These are phyloP conservation scores for Monosporascus cannonballus DNA, from an alignment of 2,329 filamentous ascomycete species.

Conservation along the genomic window DNA sequence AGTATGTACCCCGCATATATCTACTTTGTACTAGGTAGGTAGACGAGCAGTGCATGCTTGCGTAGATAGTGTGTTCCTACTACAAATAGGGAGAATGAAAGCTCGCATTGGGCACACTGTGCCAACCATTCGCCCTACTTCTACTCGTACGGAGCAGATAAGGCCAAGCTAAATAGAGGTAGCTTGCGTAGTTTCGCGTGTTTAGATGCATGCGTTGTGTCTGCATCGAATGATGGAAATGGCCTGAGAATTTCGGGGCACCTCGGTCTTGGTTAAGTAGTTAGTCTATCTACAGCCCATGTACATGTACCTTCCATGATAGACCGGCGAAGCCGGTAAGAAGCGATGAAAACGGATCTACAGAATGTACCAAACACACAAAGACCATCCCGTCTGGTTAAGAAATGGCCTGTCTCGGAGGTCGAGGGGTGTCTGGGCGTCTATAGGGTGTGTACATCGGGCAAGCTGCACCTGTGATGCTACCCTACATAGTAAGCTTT, in stretches of 20 bases:
- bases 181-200: not conserved
- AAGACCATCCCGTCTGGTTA: too few relatives aligned
- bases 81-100: too few relatives aligned
- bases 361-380: too few relatives aligned
- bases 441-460: too few relatives aligned
- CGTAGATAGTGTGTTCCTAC: not conserved
- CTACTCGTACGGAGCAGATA: not conserved
- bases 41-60: not conserved
- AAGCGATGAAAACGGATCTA: too few relatives aligned
- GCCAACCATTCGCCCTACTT: not conserved
- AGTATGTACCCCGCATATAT: not conserved
- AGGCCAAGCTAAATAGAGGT: not conserved
- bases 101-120: too few relatives aligned
- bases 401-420: too few relatives aligned
- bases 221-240: not conserved
- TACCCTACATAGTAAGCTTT: too few relatives aligned
- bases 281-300: not conserved
- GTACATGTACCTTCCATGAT: not conserved
- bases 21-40: not conserved
- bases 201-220: not conserved
- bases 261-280: not conserved
- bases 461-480: too few relatives aligned
- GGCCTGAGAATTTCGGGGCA: not conserved
- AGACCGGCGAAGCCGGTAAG: not conserved
- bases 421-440: too few relatives aligned